These are phyloP conservation scores for Colletotrichum sp. DNA, from an alignment of 2,329 filamentous ascomycete species.

Conservation along the genomic window DNA sequence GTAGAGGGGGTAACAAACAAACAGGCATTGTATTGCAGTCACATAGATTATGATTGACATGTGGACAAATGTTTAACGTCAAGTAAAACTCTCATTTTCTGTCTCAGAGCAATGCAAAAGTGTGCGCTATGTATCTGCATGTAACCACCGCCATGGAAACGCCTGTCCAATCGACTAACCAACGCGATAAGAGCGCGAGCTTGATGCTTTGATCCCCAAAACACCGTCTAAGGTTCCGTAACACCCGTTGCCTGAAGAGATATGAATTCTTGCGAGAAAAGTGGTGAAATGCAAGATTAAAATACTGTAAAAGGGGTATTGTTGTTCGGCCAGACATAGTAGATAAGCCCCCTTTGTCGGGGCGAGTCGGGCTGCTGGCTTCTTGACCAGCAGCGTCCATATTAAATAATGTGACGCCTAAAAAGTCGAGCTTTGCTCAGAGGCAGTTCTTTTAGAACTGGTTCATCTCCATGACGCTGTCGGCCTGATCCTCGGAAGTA, in stretches of 20 bases:
- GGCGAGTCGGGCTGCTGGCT: neutral
- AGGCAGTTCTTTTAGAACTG: constrained; percentile 22
- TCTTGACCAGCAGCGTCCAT: neutral
- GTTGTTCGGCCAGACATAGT: constrained; percentile 18
- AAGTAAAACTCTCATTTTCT: constrained; percentile 10
- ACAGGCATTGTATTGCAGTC: too few relatives aligned
- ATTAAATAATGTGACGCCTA: neutral
- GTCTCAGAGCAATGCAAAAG: constrained; percentile 16
- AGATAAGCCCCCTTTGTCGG: constrained; percentile 6
- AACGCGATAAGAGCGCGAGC: constrained; percentile 4
- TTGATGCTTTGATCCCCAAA: constrained; percentile 13
- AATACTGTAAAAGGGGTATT: constrained; percentile 23
- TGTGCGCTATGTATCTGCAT: constrained; percentile 19
- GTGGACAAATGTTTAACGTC: neutral
- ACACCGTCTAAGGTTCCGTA: constrained; percentile 18
- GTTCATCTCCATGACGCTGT: constrained; percentile 35
- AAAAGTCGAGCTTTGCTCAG: neutral
- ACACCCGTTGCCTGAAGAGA: neutral
- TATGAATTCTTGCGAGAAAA: constrained; percentile 12
- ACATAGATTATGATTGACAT: neutral
- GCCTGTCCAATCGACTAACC: constrained; percentile 8
- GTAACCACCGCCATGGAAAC: constrained; percentile 9
- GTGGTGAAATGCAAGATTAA: constrained; percentile 18
- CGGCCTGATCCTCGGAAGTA: constrained; percentile 41
- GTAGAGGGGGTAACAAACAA: too few relatives aligned